phyloP scores from a whole-genome alignment of 257 asterid genomes.

The Fraxinus cuspidata region DNA sequence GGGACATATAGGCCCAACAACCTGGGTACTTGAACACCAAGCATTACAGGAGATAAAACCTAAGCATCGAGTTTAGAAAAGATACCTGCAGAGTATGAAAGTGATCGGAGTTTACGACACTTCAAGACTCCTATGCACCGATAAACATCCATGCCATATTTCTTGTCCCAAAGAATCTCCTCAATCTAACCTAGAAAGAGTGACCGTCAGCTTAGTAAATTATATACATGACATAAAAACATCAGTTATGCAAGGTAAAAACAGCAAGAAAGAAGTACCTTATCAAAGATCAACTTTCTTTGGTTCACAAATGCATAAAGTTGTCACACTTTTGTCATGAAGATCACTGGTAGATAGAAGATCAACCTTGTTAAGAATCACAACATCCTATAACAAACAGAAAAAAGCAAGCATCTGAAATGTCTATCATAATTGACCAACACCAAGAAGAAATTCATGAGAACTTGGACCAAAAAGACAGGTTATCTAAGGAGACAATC shows the following conservation, averaged over 20 bases:
- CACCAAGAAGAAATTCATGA: constrained; percentile 8
- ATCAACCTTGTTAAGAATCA: constrained; percentile 94
- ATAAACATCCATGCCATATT: constrained; percentile 86
- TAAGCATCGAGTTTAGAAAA: constrained; percentile 11
- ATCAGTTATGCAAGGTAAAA: background rate
- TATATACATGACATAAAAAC: background rate
- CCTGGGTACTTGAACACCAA: background rate
- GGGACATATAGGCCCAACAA: background rate
- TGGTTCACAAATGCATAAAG: constrained; percentile 71
- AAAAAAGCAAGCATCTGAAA: constrained; percentile 16
- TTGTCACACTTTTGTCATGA: constrained; percentile 84
- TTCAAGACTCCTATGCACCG: constrained; percentile 90
- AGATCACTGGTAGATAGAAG: constrained; percentile 66
- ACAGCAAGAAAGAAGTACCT: constrained; percentile 53
- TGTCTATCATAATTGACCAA: constrained; percentile 15
- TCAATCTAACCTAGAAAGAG: constrained; percentile 67
- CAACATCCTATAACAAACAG: constrained; percentile 66
- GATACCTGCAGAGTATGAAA: constrained; percentile 85
- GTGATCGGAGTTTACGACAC: constrained; percentile 59
- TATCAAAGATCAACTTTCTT: constrained; percentile 68
- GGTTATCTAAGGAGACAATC: background rate
- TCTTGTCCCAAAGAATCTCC: constrained; percentile 92
- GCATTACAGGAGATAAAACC: background rate
- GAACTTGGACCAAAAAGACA: background rate
- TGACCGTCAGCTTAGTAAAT: background rate